phyloP scores from a whole-genome alignment of 129 eudicot species.

The Flaveria brownii region DNA sequence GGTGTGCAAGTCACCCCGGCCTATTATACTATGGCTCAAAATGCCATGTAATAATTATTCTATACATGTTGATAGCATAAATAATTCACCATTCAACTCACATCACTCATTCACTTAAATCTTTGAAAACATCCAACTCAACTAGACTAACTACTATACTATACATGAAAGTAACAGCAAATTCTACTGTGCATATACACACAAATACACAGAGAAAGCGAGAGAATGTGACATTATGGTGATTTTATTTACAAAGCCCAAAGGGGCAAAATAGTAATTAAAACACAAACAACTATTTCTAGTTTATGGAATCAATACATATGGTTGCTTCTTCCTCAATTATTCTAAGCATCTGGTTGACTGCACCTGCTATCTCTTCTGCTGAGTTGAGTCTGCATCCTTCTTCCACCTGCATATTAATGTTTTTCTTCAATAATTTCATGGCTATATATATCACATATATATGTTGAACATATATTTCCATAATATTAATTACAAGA shows the following conservation, averaged over 20 bases:
- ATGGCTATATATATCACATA: background rate
- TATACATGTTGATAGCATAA: conserved; percentile 13
- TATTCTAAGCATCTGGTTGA: conserved; percentile 95
- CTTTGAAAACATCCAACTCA: conserved; percentile 20
- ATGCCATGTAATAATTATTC: conserved; percentile 2
- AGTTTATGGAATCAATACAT: conserved; percentile 48
- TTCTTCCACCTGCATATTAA: conserved; percentile 76
- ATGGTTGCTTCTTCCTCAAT: conserved; percentile 77
- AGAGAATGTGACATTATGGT: conserved; percentile 7
- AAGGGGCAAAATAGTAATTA: conserved; percentile 30
- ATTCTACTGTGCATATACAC: conserved; percentile 20
- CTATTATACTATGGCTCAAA: background rate
- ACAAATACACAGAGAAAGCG: conserved; percentile 30
- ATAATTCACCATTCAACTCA: conserved; percentile 32
- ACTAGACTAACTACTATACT: conserved; percentile 26
- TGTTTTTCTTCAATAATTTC: background rate
- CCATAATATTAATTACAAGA: conserved; percentile 19
- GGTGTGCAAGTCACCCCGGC: background rate
- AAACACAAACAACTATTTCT: conserved; percentile 39
- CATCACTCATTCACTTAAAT: conserved; percentile 29
- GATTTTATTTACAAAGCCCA: conserved; percentile 28
- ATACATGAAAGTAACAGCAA: conserved; percentile 24
- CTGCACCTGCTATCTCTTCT: conserved; percentile 91
- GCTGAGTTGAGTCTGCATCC: conserved; percentile 88
- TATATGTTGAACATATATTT: conserved; percentile 21